Base-by-base conservation (phyloP, 148 eudicot genomes). In the Spergularia marina region DNA sequence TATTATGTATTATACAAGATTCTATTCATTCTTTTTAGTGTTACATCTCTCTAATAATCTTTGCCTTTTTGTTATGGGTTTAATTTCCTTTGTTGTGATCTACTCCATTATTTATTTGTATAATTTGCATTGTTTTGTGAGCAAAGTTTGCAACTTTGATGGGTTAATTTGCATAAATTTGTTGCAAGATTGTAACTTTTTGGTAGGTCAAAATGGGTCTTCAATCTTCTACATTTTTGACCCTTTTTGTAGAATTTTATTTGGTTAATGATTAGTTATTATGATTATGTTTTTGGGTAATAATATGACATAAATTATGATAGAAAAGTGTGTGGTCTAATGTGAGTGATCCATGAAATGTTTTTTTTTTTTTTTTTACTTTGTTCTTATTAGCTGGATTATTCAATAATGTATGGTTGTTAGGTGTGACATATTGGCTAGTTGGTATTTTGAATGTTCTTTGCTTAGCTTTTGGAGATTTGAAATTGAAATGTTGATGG, bases 1-100 rank as follows among this genome's bases (percentile, higher is more conserved):
- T 49, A 20, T 56, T 51, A 41, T 77, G 74, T 70, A 77, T 70
- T 61, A 78, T 78, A 78, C 75, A 71, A 78, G 57, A 78, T 78
- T 78, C 39, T 64, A 78, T 78, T 78, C 71, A 78, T 78, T 78
- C 75, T 78, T 72, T 77, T 70, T 52, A 68, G 20, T 54, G 41
- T 25, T 41, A 61, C 15, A 25, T 68, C 52, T 20, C 44, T 68
- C 23, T n/a, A 12, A 2, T 17, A 10, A n/a, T 36, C 20, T 53
- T 54, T 53, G n/a, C 10, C 2, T 15, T 53, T 54, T 53, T 34
- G 16, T 9, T 15, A 30, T 30, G 12, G 0, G 25, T 41, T 30
- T 30, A 30, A 2, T 30, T 76, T 12, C 0, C 21, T 18, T 53
- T 65, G 25, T 7, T 20, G 17, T 44, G 70, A 41, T 41, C 14